Evolutionary conservation across 108 stramenopile genomes (phyloP), one percentile per base, ranked within the genome.

Genomic region (Fistulifera pelliculosa): DNA sequence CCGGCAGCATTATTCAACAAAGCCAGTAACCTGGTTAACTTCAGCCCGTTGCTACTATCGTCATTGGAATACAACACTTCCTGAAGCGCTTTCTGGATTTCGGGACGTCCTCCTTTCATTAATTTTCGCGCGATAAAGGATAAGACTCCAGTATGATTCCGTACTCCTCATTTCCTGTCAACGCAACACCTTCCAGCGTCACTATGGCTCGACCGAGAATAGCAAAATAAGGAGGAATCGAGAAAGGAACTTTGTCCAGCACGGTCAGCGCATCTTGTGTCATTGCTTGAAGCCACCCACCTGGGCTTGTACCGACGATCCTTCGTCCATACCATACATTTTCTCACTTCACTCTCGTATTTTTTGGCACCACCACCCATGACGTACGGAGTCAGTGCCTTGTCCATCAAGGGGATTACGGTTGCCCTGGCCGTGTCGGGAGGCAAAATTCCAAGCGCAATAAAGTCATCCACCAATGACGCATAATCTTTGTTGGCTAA

Each of bases 321-420:
- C 73, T 22, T 79, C 81, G 52, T 93, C 81, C 80, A 94, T 89
- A 21, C 87, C 87, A 51, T 94, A 94, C 22, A 83, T 53, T 21
- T 80, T 57, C 69, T 73, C 8, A 94, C 57, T 44, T 90, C 85
- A 47, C 76, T 71, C 61, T 94, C 88, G 57, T 90, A 94, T 47
- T 83, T 85, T 58, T 94, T 89, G 16, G 92, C 88, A 21, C 92
- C 92, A 12, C 92, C 92, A 22, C 92, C 92, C 60, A 85, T 87
- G 35, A 94, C 85, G 56, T 94, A 94, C 0, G 92, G 92, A 24
- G 76, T 80, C 41, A 94, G 57, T 1, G 92, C 92, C 60, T 94
- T 94, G 73, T 94, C 92, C 93, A 94, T 94, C 5, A 91, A 49
- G 0, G 89, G 89, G 47, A 90, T 83, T 49, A 90, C 76, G 5